Conservation (phyloP, 1,139 yeast species). For the Wickerhamomyces sp. region DNA sequence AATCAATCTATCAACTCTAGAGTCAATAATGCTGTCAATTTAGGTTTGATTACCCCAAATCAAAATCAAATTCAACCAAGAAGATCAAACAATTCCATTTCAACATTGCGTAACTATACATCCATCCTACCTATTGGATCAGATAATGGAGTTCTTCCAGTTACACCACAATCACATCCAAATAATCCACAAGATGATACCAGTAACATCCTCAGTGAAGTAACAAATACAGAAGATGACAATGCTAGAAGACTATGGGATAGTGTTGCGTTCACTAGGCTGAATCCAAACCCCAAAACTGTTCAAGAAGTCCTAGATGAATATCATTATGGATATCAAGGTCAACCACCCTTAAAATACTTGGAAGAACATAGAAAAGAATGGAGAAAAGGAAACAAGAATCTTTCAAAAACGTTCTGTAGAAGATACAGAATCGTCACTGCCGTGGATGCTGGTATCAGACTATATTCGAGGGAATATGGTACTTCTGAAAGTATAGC, state of each 20-base stretch:
- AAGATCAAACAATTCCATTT: background rate
- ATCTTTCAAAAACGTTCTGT: conserved; percentile 23
- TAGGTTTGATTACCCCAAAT: background rate
- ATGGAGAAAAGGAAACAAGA: conserved; percentile 24
- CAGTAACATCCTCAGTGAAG: background rate
- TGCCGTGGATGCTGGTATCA: conserved; percentile 22
- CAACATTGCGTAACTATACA: conserved; percentile 5
- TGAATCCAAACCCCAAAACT: conserved; percentile 20
- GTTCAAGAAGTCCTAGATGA: conserved; percentile 24
- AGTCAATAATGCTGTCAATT: background rate
- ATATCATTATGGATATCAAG: conserved; percentile 22
- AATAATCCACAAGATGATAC: conserved; percentile 3
- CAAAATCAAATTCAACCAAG: background rate
- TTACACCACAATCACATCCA: conserved; percentile 1
- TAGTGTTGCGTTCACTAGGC: conserved; percentile 12
- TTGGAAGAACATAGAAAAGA: conserved; percentile 22
- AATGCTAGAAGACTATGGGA: conserved; percentile 17
- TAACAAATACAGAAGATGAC: conserved; percentile 7
- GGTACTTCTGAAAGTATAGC: conserved; percentile 18
- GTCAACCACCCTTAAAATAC: conserved; percentile 23
- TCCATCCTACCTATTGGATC: conserved; percentile 7
- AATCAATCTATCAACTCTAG: background rate
- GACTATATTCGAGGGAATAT: conserved; percentile 14
- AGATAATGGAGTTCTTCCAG: conserved; percentile 3
- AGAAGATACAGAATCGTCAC: conserved; percentile 21